A percentile compares a stretch with the other conserved stretches of the same genome.
phyloP scores from a whole-genome alignment of 2,329 filamentous ascomycete species.

The Claviceps arundinis region DNA sequence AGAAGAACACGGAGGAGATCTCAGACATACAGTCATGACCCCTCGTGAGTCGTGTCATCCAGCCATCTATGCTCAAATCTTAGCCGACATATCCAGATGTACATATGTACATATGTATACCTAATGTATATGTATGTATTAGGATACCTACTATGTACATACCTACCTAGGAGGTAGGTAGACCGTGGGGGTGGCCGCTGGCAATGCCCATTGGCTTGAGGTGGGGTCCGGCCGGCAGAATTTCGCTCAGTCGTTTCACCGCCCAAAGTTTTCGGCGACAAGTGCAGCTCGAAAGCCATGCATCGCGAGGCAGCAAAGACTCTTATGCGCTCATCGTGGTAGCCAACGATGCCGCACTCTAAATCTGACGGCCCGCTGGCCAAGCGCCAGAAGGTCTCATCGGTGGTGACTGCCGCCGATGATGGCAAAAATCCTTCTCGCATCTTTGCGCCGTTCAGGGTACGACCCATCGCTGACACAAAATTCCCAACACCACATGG shows the following conservation, averaged over 20 bases:
- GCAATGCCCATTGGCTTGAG: neutral
- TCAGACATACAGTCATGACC: neutral
- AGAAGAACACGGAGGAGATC: too few relatives aligned
- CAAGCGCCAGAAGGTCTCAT: slow-evolving; percentile 63
- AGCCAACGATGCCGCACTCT: slow-evolving; percentile 39
- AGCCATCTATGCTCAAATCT: too few relatives aligned
- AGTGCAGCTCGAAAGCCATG: neutral
- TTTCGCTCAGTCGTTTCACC: slow-evolving; percentile 9
- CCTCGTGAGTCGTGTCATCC: too few relatives aligned
- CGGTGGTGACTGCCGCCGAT: slow-evolving; percentile 23
- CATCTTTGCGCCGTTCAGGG: slow-evolving; percentile 88
- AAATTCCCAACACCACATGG: neutral
- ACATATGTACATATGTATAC: too few relatives aligned
- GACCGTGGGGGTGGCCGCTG: too few relatives aligned
- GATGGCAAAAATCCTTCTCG: slow-evolving; percentile 45
- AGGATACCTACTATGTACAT: too few relatives aligned
- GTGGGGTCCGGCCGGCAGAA: slow-evolving; percentile 11
- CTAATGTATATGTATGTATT: too few relatives aligned
- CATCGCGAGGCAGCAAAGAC: neutral
- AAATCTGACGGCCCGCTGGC: slow-evolving; percentile 47
- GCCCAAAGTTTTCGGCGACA: slow-evolving; percentile 14
- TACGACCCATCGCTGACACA: slow-evolving; percentile 31
- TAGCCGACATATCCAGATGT: too few relatives aligned
- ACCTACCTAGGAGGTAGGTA: too few relatives aligned
- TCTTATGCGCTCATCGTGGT: neutral